These are phyloP conservation scores for Pythium aquatile DNA, from an alignment of 352 stramenopile species.

Conservation along the genomic window DNA sequence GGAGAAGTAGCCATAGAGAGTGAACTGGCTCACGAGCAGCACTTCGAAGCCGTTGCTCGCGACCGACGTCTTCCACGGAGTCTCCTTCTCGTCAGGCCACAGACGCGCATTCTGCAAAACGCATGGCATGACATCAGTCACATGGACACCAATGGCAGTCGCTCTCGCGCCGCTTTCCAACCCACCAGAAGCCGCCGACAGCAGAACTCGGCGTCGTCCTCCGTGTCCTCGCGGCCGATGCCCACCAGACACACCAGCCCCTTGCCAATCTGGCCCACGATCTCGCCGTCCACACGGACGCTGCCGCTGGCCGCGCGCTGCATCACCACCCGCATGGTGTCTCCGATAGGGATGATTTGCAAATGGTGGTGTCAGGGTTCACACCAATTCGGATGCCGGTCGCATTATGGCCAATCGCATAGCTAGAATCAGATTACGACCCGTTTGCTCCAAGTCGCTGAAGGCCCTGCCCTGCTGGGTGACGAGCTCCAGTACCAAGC, in stretches of 20 bases:
- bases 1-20: conserved; percentile 71
- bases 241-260: conserved; percentile 80
- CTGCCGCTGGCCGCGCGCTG: conserved; percentile 79
- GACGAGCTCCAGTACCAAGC: background rate
- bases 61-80: conserved; percentile 66
- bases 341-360: background rate
- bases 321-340: conserved; percentile 70
- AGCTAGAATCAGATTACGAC: background rate
- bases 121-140: background rate
- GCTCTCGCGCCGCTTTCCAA: background rate
- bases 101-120: conserved; percentile 62
- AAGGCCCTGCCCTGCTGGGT: too few species aligned
- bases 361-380: background rate
- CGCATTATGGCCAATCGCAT: conserved; percentile 13
- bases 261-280: conserved; percentile 74
- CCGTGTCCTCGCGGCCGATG: conserved; percentile 71
- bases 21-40: conserved; percentile 88
- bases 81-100: conserved; percentile 64
- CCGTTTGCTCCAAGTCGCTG: too few species aligned
- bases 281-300: conserved; percentile 72
- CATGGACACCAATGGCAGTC: background rate
- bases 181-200: conserved; percentile 72
- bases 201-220: conserved; percentile 82
- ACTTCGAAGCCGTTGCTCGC: conserved; percentile 68
- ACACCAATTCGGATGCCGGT: background rate